These are phyloP conservation scores for Sergeia podlipaevii DNA, from an alignment of 208 protist species.

Conservation along the genomic window DNA sequence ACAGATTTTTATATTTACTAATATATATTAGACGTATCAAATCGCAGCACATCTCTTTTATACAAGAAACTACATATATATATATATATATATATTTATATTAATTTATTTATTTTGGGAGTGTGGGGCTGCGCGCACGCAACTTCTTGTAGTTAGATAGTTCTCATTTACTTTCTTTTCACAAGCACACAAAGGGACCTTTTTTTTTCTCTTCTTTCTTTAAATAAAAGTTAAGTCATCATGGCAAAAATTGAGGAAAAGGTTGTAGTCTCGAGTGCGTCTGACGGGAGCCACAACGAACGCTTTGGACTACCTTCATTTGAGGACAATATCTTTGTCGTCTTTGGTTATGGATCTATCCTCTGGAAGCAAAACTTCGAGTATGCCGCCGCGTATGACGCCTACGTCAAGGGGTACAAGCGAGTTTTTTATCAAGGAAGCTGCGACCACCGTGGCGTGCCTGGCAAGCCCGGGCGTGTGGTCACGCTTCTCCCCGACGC, in stretches of 20 bases:
- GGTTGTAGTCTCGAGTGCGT: too few relatives aligned
- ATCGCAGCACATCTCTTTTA: too few relatives aligned
- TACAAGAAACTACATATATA: too few relatives aligned
- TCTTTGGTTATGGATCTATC: constrained; percentile 87
- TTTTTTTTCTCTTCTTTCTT: too few relatives aligned
- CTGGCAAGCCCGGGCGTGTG: constrained; percentile 60
- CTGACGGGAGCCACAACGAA: neutral
- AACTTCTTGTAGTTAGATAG: too few relatives aligned
- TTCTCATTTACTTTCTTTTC: neutral
- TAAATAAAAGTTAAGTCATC: too few relatives aligned
- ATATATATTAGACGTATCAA: too few relatives aligned
- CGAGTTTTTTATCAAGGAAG: constrained; percentile 84
- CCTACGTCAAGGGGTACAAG: constrained; percentile 63
- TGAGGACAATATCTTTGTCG: constrained; percentile 45
- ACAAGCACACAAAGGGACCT: neutral
- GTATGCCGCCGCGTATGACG: constrained; percentile 47
- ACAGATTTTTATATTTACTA: too few relatives aligned
- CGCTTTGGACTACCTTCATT: constrained; percentile 36
- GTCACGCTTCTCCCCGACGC: constrained; percentile 61
- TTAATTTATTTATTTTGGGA: too few relatives aligned
- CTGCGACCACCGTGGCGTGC: constrained; percentile 67
- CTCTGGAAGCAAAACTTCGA: constrained; percentile 87
- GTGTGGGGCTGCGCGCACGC: too few relatives aligned
- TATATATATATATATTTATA: too few relatives aligned
- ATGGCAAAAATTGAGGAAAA: too few relatives aligned